Evolutionary conservation across 2,329 filamentous ascomycete species (phyloP).

Genomic region (Penicillium psychrosexuale): DNA sequence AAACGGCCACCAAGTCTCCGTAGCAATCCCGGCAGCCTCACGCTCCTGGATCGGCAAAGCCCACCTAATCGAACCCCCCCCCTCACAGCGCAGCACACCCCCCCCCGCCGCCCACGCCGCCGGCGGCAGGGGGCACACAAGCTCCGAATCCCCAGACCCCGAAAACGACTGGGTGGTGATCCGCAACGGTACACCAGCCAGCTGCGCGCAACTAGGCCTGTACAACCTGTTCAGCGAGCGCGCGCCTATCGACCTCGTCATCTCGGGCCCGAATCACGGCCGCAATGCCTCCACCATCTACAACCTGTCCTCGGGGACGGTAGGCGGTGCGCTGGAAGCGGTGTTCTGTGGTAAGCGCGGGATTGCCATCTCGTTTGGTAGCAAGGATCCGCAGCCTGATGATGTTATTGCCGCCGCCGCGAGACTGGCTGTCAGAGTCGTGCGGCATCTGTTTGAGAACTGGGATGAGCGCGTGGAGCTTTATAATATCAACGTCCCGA

Average conservation of each 20-base stretch:
- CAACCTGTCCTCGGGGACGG: slow-evolving; percentile 68
- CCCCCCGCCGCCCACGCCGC: too few relatives aligned
- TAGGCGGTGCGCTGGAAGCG: slow-evolving; percentile 73
- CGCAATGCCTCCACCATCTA: slow-evolving; percentile 76
- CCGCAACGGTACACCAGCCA: slow-evolving; percentile 72
- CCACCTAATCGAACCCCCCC: slow-evolving; percentile 82
- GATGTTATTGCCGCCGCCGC: slow-evolving; percentile 71
- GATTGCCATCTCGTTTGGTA: slow-evolving; percentile 82
- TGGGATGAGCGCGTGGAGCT: slow-evolving; percentile 72
- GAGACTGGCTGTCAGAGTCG: slow-evolving; percentile 66
- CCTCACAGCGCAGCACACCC: too few relatives aligned
- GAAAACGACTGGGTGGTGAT: slow-evolving; percentile 63
- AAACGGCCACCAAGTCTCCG: slow-evolving; percentile 76
- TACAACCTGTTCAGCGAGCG: slow-evolving; percentile 70
- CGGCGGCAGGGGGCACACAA: slow-evolving; percentile 51
- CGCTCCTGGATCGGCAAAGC: slow-evolving; percentile 96
- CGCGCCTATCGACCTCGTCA: slow-evolving; percentile 67
- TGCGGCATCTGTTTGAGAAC: slow-evolving; percentile 68
- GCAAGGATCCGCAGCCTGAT: slow-evolving; percentile 72
- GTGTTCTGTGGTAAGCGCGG: slow-evolving; percentile 64
- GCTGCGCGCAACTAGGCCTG: slow-evolving; percentile 72
- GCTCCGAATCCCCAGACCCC: neutral
- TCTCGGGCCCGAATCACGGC: slow-evolving; percentile 75
- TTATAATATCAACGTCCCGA: slow-evolving; percentile 82
- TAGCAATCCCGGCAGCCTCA: slow-evolving; percentile 81